phyloP scores from a whole-genome alignment of 176 grass and related monocot species.

The Neostapfia colusana region DNA sequence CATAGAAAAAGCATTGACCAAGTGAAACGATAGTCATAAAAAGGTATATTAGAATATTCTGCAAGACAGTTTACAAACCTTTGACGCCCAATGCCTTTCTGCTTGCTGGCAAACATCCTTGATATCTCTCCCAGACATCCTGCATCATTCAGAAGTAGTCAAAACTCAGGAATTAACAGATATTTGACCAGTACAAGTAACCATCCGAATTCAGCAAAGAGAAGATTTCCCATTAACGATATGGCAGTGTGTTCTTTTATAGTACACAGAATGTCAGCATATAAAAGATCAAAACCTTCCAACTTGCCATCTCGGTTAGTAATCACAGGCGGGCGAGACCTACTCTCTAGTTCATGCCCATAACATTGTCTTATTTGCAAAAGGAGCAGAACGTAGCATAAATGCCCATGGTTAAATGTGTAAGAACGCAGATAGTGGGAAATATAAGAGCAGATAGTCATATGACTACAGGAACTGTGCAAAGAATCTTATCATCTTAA shows the following conservation, averaged over 20 bases:
- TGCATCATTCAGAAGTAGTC: constrained; percentile 47
- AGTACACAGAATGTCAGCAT: background rate
- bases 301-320: background rate
- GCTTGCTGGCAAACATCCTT: constrained; percentile 94
- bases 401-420: background rate
- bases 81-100: constrained; percentile 94
- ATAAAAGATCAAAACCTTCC: background rate
- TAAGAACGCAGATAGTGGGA: background rate
- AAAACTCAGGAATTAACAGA: background rate
- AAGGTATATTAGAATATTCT: background rate
- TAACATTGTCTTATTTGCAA: background rate
- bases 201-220: background rate
- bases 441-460: background rate
- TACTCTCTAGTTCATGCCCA: background rate
- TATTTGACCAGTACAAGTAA: background rate
- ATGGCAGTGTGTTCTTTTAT: background rate
- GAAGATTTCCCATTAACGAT: background rate
- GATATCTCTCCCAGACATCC: constrained; percentile 96
- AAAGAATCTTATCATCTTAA: background rate
- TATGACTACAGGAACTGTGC: background rate
- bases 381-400: background rate
- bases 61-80: constrained; percentile 51
- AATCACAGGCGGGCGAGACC: background rate
- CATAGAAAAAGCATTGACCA: constrained; percentile 25
- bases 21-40: background rate